phyloP scores from a whole-genome alignment of 768 basidiomycete genomes.

The Obba rivulosa region DNA sequence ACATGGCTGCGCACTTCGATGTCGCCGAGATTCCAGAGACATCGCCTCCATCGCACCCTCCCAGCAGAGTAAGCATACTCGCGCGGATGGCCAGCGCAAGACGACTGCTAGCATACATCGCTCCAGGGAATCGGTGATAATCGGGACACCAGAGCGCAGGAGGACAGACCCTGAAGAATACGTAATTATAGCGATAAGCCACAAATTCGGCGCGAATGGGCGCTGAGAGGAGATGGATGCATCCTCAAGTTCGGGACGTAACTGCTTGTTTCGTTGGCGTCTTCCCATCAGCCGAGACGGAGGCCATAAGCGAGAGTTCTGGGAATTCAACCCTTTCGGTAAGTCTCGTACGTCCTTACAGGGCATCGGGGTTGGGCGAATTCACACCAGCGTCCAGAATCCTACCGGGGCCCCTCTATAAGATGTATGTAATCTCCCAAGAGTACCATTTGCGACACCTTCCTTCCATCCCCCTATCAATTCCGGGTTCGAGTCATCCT shows the following conservation, averaged over 20 bases:
- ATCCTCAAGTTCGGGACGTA: neutral
- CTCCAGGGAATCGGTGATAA: no score
- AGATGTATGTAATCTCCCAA: conserved; percentile 22
- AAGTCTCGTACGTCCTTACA: neutral
- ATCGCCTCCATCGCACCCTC: no score
- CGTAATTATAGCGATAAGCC: no score
- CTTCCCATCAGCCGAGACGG: conserved; percentile 1
- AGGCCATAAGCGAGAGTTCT: conserved; percentile 2
- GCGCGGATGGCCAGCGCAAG: no score
- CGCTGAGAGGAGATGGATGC: neutral
- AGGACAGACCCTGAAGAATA: no score
- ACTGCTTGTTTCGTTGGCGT: neutral
- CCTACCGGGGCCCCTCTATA: conserved; percentile 9
- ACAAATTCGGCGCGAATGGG: no score
- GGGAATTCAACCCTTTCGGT: neutral
- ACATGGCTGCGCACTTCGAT: no score
- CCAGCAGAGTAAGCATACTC: no score
- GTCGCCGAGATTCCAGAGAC: no score
- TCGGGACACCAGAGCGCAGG: no score
- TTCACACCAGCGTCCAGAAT: conserved; percentile 14
- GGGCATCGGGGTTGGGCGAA: conserved; percentile 12
- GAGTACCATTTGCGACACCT: conserved; percentile 19
- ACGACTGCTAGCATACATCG: no score
- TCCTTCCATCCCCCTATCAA: conserved; percentile 15
- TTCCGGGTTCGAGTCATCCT: conserved; percentile 14